Base-by-base conservation (phyloP, 257 asterid genomes). In the Plantago elongata region DNA sequence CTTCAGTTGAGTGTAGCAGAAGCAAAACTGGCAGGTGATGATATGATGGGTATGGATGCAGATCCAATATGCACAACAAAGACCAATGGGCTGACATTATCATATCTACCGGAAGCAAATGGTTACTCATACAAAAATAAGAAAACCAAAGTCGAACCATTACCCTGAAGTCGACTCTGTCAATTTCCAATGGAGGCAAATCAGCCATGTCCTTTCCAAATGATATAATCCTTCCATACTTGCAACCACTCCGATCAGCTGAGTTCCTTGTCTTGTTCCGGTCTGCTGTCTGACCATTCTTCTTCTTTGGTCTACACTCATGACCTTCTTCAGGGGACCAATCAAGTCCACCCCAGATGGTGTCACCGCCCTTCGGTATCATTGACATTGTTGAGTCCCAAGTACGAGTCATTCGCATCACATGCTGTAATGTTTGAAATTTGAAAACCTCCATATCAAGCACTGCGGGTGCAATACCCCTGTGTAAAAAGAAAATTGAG, bases 321-420 rank as follows among this genome's bases (percentile, higher is more conserved):
- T 75, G 64, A 58, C 81, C 94, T 69, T 79, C 94, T 72, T 87
- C 96, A 17, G 96, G 96, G 52, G 96, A 87, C 89, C 94, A 84
- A 70, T 87, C 90, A 64, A 83, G 72, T 57, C 79, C 90, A 66
- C 96, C 96, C 96, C 96, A 87, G 60, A 87, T 82, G 45, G 90
- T 77, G 55, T 87, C 87, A 58, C 96, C 96, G 30, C 96, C 96
- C 69, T 83, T 88, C 52, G 81, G 90, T 69, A 88, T 72, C 83
- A 88, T 76, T 48, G 96, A 88, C 94, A 88, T 84, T 37, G 84
- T 75, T 62, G 96, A 84, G 73, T 88, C 96, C 96, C 94, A 88
- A 47, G 96, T 77, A 62, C 94, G 91, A 60, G 87, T 83, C 96
- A 84, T 84, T 54, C 81, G 70, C 89, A 88, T 77, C 64, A 81